phyloP scores from a whole-genome alignment of 495 filamentous ascomycete genomes.

The Trichoderma virens region DNA sequence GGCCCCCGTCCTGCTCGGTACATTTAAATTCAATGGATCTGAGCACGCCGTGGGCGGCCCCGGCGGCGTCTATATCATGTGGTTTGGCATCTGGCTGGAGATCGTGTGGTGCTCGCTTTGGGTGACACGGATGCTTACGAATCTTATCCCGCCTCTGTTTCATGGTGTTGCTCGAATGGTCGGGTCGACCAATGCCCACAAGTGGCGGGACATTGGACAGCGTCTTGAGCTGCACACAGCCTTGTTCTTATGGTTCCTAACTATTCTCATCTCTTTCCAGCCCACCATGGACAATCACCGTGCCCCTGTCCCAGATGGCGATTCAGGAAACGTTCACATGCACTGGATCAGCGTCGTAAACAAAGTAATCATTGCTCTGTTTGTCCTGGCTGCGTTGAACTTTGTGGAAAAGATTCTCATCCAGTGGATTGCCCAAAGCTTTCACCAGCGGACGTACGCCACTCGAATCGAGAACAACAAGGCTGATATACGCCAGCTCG shows the following conservation, averaged over 20 bases:
- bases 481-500: slow-evolving; percentile 47
- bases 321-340: slow-evolving; percentile 42
- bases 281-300: slow-evolving; percentile 74
- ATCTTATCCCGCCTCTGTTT: slow-evolving; percentile 62
- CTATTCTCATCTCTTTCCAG: slow-evolving; percentile 63
- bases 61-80: slow-evolving; percentile 70
- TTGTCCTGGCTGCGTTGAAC: slow-evolving; percentile 74
- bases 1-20: slow-evolving; percentile 74
- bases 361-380: slow-evolving; percentile 78
- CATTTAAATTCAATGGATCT: slow-evolving; percentile 46
- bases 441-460: slow-evolving; percentile 85
- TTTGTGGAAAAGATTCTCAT: slow-evolving; percentile 90
- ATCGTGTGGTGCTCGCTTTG: slow-evolving; percentile 90
- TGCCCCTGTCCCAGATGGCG: slow-evolving; percentile 26
- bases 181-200: slow-evolving; percentile 77
- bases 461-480: slow-evolving; percentile 91
- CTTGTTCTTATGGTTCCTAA: slow-evolving; percentile 89
- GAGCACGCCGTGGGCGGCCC: slow-evolving; percentile 46
- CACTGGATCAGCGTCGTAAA: slow-evolving; percentile 73
- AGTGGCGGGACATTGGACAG: slow-evolving; percentile 85
- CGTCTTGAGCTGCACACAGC: slow-evolving; percentile 81
- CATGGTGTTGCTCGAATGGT: slow-evolving; percentile 63
- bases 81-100: slow-evolving; percentile 94
- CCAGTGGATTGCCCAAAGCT: slow-evolving; percentile 88
- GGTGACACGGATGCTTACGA: slow-evolving; percentile 70